Conservation (phyloP, 2,329 filamentous ascomycete genomes). For the Cordyceps pruinosa region DNA sequence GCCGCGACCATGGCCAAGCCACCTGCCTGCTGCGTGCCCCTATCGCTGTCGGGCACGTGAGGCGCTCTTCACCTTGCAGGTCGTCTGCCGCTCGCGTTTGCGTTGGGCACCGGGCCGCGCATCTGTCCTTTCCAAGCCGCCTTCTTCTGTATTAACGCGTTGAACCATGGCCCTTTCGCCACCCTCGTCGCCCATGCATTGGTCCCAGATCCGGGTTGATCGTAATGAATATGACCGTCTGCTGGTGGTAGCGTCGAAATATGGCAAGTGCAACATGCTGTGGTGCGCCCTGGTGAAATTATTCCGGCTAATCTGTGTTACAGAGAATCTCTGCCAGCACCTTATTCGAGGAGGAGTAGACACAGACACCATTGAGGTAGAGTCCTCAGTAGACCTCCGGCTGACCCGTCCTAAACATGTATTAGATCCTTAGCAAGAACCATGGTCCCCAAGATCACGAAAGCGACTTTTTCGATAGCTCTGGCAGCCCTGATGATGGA, state of each 20-base stretch:
- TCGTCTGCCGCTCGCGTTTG: neutral
- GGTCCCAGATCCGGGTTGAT: constrained; percentile 5
- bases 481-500: neutral
- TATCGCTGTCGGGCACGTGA: constrained; percentile 9
- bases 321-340: constrained; percentile 41
- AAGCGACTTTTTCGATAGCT: neutral
- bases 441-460: neutral
- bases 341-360: constrained; percentile 43
- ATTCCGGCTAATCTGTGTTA: neutral
- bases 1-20: neutral
- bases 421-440: constrained; percentile 5
- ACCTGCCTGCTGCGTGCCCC: constrained; percentile 1
- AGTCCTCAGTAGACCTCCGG: constrained; percentile 15
- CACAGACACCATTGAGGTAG: constrained; percentile 39
- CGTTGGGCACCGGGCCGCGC: neutral
- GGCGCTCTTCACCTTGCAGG: constrained; percentile 5
- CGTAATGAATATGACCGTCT: constrained; percentile 9
- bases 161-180: neutral
- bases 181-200: neutral
- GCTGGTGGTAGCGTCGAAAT: constrained; percentile 4
- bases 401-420: constrained; percentile 7
- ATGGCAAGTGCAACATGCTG: constrained; percentile 1
- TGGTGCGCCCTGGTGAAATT: neutral
- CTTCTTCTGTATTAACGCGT: neutral
- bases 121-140: neutral